Conservation (phyloP, 2,329 filamentous ascomycete species). For the Westerdykella ornata region DNA sequence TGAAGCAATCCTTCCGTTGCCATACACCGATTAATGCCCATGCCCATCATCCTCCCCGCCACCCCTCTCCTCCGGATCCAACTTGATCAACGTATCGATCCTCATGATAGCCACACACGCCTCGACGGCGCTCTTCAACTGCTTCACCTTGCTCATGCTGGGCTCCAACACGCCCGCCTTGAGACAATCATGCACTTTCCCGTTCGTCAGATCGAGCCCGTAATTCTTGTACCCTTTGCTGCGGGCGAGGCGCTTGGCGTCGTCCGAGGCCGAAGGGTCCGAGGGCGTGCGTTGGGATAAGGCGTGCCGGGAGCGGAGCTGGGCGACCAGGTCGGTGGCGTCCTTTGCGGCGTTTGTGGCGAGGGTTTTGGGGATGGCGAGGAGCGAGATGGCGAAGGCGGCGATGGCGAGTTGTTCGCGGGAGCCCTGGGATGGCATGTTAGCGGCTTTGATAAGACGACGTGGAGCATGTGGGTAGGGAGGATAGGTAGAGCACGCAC, state of each 20-base stretch:
- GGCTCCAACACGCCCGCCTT: conserved; percentile 95
- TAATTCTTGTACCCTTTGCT: conserved; percentile 99
- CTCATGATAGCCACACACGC: conserved; percentile 99
- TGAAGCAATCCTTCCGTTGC: no score
- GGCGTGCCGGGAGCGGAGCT: conserved; percentile 89
- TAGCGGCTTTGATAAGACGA: neutral
- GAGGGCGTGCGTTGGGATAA: conserved; percentile 89
- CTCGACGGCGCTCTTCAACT: conserved; percentile 97
- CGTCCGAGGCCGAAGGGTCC: conserved; percentile 53
- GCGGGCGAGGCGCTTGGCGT: conserved; percentile 82
- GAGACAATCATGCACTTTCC: conserved; percentile 85
- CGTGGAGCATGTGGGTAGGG: neutral
- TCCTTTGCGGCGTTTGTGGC: conserved; percentile 97
- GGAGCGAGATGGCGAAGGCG: conserved; percentile 91
- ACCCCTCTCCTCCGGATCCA: conserved; percentile 78
- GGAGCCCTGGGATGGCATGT: conserved; percentile 53
- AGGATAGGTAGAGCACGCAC: conserved; percentile 46
- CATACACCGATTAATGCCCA: conserved; percentile 58
- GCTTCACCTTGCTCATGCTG: conserved; percentile 95
- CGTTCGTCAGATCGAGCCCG: conserved; percentile 80
- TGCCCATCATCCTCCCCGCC: conserved; percentile 74
- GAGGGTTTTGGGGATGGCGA: conserved; percentile 91
- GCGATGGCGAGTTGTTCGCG: conserved; percentile 96
- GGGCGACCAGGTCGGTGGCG: conserved; percentile 86
- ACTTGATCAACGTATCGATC: conserved; percentile 96